A percentile compares a stretch with the other conserved stretches of the same genome.
Conservation (phyloP, 495 filamentous ascomycete species). For the Aspergillus indologenus region DNA sequence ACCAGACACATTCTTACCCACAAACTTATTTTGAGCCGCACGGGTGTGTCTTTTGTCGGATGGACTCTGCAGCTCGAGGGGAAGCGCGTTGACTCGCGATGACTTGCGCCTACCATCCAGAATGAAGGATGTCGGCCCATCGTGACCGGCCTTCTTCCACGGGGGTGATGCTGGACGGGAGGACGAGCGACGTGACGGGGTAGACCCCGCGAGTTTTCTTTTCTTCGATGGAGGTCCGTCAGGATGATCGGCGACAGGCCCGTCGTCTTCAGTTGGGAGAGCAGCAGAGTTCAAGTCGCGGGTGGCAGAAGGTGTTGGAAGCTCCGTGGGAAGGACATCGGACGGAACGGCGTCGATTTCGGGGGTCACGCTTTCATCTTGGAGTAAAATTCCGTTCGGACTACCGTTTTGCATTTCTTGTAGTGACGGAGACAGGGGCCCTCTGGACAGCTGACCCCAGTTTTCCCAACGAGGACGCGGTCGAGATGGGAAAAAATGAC, state of each 20-base stretch:
- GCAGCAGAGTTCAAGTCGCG: slow-evolving; percentile 30
- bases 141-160: slow-evolving; percentile 85
- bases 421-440: slow-evolving; percentile 49
- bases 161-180: slow-evolving; percentile 70
- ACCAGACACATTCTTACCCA: slow-evolving; percentile 24
- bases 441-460: slow-evolving; percentile 55
- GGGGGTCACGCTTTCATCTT: slow-evolving; percentile 46
- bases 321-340: slow-evolving; percentile 27
- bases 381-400: slow-evolving; percentile 44
- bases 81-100: slow-evolving; percentile 71
- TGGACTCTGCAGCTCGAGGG: slow-evolving; percentile 64
- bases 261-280: slow-evolving; percentile 33
- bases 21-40: slow-evolving; percentile 33
- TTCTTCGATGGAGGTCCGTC: slow-evolving; percentile 66
- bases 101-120: slow-evolving; percentile 84
- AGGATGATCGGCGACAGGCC: slow-evolving; percentile 27
- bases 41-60: slow-evolving; percentile 62
- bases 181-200: slow-evolving; percentile 43
- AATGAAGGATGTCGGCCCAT: slow-evolving; percentile 82
- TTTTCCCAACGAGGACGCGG: slow-evolving; percentile 63
- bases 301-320: slow-evolving; percentile 25
- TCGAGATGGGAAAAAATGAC: slow-evolving; percentile 56
- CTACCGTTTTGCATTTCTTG: slow-evolving; percentile 60
- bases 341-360: slow-evolving; percentile 25
- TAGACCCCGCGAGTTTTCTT: slow-evolving; percentile 60